Conservation (phyloP, 768 basidiomycete genomes). For the Lactifluus echinatus region DNA sequence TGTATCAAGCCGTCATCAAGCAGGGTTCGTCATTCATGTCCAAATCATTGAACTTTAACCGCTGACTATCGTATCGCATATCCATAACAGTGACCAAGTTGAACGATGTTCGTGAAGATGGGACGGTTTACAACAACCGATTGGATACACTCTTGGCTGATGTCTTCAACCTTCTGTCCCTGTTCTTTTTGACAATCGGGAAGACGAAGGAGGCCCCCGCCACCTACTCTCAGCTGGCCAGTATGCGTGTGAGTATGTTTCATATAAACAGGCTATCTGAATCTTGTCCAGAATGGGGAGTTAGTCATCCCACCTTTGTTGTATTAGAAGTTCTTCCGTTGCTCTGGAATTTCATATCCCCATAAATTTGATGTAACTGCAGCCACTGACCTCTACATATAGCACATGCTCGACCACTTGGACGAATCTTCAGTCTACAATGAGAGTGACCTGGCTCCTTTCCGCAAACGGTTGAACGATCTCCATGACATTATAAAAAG, state of each 20-base stretch:
- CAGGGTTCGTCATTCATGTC: slow-evolving; percentile 52
- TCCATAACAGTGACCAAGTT: slow-evolving; percentile 67
- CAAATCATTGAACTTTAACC: neutral
- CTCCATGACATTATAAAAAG: slow-evolving; percentile 80
- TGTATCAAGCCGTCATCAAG: slow-evolving; percentile 90
- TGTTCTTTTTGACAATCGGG: slow-evolving; percentile 97
- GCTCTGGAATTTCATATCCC: neutral
- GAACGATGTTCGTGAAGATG: slow-evolving; percentile 82
- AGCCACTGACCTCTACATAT: slow-evolving; percentile 15
- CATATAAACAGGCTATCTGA: neutral
- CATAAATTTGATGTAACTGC: neutral
- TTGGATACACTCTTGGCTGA: slow-evolving; percentile 93
- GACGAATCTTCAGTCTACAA: slow-evolving; percentile 94
- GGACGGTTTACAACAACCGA: slow-evolving; percentile 70
- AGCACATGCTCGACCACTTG: slow-evolving; percentile 95
- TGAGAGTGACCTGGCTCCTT: slow-evolving; percentile 82
- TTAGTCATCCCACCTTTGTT: neutral
- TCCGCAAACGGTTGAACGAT: slow-evolving; percentile 70
- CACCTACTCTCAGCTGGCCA: slow-evolving; percentile 92
- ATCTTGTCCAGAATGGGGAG: slow-evolving; percentile 3
- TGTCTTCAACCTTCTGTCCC: slow-evolving; percentile 88
- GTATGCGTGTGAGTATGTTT: slow-evolving; percentile 74
- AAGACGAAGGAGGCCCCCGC: slow-evolving; percentile 92
- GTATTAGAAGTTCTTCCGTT: neutral
- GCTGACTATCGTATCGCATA: neutral